A percentile compares a stretch with the other conserved stretches of the same genome.
Evolutionary conservation across 2,329 filamentous ascomycete genomes (phyloP).

Genomic region (Cladosporium oxysporum): DNA sequence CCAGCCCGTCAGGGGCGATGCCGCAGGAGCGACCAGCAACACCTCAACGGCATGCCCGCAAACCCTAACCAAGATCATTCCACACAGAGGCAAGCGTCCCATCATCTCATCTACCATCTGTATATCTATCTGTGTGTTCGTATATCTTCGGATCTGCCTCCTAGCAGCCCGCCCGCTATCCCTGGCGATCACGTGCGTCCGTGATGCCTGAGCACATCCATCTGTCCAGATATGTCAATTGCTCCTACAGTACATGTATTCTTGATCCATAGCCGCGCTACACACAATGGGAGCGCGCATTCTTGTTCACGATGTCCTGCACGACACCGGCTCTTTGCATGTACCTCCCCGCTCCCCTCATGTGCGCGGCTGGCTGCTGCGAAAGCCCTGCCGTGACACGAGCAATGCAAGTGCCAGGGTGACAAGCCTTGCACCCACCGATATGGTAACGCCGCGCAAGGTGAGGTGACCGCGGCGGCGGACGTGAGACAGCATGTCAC

Average conservation of each 20-base stretch:
- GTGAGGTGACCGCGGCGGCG: slow-evolving; percentile 11
- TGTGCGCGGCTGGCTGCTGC: slow-evolving; percentile 9
- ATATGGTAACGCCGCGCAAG: slow-evolving; percentile 14
- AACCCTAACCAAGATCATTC: neutral
- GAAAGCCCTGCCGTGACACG: slow-evolving; percentile 13
- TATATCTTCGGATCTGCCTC: slow-evolving; percentile 1
- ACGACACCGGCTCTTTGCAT: slow-evolving; percentile 10
- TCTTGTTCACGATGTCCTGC: slow-evolving; percentile 13
- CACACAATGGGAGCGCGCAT: slow-evolving; percentile 1
- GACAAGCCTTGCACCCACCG: slow-evolving; percentile 9
- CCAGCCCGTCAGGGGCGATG: neutral
- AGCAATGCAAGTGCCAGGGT: slow-evolving; percentile 15
- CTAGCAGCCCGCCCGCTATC: neutral
- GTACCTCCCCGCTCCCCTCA: neutral
- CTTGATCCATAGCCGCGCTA: neutral
- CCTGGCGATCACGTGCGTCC: slow-evolving; percentile 1
- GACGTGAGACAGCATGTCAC: slow-evolving; percentile 18
- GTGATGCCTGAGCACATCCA: neutral
- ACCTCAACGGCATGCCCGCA: slow-evolving; percentile 6
- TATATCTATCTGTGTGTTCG: neutral
- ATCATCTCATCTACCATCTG: neutral
- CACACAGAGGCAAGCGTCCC: neutral
- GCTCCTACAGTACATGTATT: neutral
- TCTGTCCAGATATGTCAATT: neutral
- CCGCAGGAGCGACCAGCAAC: slow-evolving; percentile 3